phyloP scores from a whole-genome alignment of 345 rosid genomes.

The Gossypium bickii region DNA sequence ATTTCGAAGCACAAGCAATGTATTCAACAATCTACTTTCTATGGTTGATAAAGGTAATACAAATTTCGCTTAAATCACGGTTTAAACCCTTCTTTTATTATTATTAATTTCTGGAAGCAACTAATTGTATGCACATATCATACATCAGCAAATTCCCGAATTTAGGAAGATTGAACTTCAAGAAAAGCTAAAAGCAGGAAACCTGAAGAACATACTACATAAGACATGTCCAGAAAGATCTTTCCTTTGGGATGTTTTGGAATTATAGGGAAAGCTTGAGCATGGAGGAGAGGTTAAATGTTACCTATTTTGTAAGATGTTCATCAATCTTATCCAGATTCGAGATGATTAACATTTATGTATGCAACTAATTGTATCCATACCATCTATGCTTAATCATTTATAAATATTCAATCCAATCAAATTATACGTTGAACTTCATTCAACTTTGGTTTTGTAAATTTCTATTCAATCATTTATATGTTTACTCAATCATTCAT shows the following conservation, averaged over 20 bases:
- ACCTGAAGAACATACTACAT: slow-evolving; percentile 31
- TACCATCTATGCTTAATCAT: too few relatives aligned
- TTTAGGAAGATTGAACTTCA: slow-evolving; percentile 29
- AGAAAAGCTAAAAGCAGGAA: slow-evolving; percentile 41
- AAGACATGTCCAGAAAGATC: slow-evolving; percentile 42
- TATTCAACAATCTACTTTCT: slow-evolving; percentile 53
- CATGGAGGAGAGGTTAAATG: slow-evolving; percentile 6
- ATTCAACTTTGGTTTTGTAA: too few relatives aligned
- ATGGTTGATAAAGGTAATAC: slow-evolving; percentile 70
- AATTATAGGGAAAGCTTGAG: not conserved
- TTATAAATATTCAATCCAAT: too few relatives aligned
- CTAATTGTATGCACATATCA: slow-evolving; percentile 5
- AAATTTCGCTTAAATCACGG: not conserved
- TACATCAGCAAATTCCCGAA: slow-evolving; percentile 47
- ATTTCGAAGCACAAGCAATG: slow-evolving; percentile 64
- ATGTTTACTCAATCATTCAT: too few relatives aligned
- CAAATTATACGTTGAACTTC: too few relatives aligned
- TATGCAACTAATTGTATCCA: too few relatives aligned
- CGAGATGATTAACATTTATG: not conserved
- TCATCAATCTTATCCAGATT: not conserved
- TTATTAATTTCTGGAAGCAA: not conserved
- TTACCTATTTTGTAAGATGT: not conserved
- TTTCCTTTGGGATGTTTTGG: slow-evolving; percentile 35
- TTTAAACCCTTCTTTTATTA: not conserved
- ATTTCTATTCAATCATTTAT: too few relatives aligned